phyloP scores from a whole-genome alignment of 1,284 basidiomycete species.

The Apiotrichum akiyoshidainum region DNA sequence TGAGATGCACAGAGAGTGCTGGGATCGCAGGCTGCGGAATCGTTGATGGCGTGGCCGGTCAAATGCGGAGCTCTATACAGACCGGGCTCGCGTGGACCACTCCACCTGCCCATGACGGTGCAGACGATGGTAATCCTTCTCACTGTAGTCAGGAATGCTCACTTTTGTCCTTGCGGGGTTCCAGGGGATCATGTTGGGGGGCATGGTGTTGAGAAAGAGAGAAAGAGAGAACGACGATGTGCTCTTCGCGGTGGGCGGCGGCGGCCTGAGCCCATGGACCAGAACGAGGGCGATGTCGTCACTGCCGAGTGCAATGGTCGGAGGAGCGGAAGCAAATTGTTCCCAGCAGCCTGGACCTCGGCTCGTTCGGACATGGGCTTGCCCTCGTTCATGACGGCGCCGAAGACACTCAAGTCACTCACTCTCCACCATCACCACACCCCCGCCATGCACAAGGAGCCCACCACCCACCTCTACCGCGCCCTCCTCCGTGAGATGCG shows the following conservation, averaged over 20 bases:
- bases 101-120: too few species aligned
- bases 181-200: constrained; percentile 38
- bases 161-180: constrained; percentile 37
- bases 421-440: background rate
- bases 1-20: too few species aligned
- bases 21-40: too few species aligned
- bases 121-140: background rate
- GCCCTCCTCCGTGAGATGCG: constrained; percentile 47
- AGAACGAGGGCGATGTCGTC: background rate
- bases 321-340: constrained; percentile 18
- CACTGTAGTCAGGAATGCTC: background rate
- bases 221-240: background rate
- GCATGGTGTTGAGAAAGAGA: background rate
- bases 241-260: background rate
- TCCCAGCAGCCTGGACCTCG: background rate
- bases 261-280: background rate
- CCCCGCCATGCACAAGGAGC: constrained; percentile 1
- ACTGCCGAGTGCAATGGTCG: background rate
- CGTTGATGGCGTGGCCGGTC: too few species aligned
- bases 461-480: constrained; percentile 42
- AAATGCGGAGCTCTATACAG: too few species aligned
- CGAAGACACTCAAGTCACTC: background rate
- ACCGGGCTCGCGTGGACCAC: too few species aligned
- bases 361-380: background rate
- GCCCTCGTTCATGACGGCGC: background rate